phyloP scores from a whole-genome alignment of 352 stramenopile species.

The Globisporangium megalacanthum region DNA sequence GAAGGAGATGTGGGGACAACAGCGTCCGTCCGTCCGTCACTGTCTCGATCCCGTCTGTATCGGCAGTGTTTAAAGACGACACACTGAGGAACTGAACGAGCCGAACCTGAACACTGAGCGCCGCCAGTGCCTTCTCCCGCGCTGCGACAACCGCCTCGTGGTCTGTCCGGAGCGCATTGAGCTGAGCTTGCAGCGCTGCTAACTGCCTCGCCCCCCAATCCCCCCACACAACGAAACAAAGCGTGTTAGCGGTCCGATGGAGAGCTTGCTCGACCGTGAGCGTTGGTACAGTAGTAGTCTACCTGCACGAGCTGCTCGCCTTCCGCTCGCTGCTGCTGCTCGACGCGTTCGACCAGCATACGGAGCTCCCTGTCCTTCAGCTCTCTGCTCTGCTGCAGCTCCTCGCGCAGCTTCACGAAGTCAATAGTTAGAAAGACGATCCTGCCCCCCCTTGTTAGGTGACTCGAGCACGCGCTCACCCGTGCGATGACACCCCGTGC shows the following conservation, averaged over 20 bases:
- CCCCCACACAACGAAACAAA: too few relatives aligned
- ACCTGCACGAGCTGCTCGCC: slow-evolving; percentile 8
- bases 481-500: background rate
- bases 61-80: background rate
- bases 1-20: too few relatives aligned
- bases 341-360: background rate
- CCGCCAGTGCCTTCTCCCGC: slow-evolving; percentile 13
- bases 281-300: too few relatives aligned
- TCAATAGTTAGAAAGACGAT: background rate
- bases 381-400: slow-evolving; percentile 11
- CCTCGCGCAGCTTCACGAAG: slow-evolving; percentile 6
- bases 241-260: too few relatives aligned
- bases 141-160: slow-evolving; percentile 13
- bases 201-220: background rate
- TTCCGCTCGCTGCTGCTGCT: slow-evolving; percentile 1
- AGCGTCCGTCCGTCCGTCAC: too few relatives aligned
- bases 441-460: too few relatives aligned
- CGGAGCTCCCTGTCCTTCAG: slow-evolving; percentile 14
- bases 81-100: too few relatives aligned
- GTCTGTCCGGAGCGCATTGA: slow-evolving; percentile 16
- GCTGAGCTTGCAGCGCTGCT: slow-evolving; percentile 7
- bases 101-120: slow-evolving; percentile 18
- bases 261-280: too few relatives aligned
- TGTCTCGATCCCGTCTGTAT: too few relatives aligned
- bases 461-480: background rate